These are phyloP conservation scores for Lodderomyces elongisporus DNA, from an alignment of 1,139 yeast species.

Conservation along the genomic window DNA sequence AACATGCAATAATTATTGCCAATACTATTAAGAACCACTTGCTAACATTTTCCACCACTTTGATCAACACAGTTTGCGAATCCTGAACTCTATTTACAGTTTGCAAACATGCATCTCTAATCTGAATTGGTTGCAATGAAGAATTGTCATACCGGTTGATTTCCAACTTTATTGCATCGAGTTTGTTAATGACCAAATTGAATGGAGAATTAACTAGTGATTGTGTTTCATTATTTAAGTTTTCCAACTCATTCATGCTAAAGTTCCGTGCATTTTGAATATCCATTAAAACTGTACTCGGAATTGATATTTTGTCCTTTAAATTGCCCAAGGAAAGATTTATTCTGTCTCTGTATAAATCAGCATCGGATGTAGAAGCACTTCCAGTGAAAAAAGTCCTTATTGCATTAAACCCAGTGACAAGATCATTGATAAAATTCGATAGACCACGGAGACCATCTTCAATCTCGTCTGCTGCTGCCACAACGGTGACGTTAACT, in stretches of 20 bases:
- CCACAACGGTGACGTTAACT: constrained; percentile 57
- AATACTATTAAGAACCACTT: constrained; percentile 10
- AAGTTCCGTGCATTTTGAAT: constrained; percentile 38
- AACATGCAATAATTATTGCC: constrained; percentile 6
- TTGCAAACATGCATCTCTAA: constrained; percentile 8
- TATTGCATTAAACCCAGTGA: constrained; percentile 39
- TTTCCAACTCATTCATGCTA: constrained; percentile 54
- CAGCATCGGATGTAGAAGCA: constrained; percentile 9
- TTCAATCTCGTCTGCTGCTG: constrained; percentile 55
- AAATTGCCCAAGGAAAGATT: constrained; percentile 56
- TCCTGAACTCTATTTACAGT: constrained; percentile 8
- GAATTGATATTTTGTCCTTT: constrained; percentile 51
- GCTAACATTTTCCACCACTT: constrained; percentile 8
- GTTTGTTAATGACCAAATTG: constrained; percentile 12
- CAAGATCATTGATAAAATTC: constrained; percentile 42
- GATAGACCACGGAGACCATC: constrained; percentile 55
- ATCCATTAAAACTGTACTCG: constrained; percentile 51
- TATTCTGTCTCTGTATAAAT: constrained; percentile 37
- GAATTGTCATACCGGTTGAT: constrained; percentile 1
- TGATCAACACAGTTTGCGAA: constrained; percentile 8
- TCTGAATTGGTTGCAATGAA: constrained; percentile 9
- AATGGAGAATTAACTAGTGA: constrained; percentile 19
- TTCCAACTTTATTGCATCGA: constrained; percentile 12
- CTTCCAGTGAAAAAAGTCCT: constrained; percentile 51
- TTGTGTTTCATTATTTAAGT: constrained; percentile 35